phyloP scores from a whole-genome alignment of 768 basidiomycete genomes.

The Leccinum imitatum region DNA sequence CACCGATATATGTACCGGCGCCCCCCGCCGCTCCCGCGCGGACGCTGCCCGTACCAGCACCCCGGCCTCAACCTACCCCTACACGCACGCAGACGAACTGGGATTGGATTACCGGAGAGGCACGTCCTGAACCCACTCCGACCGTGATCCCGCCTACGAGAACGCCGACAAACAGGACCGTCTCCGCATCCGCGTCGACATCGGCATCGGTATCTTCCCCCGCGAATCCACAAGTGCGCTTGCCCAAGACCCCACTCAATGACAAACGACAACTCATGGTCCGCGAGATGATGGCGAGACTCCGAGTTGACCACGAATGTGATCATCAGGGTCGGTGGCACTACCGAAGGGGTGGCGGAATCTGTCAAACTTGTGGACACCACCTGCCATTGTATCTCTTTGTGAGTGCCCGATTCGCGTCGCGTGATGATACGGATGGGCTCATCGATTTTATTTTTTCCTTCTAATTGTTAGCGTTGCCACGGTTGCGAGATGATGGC shows the following conservation, averaged over 20 bases:
- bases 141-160: not conserved
- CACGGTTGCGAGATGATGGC: constrained; percentile 33
- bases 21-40: not conserved
- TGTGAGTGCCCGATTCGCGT: constrained; percentile 37
- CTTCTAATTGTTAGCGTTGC: constrained; percentile 29
- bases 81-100: constrained; percentile 5
- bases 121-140: not conserved
- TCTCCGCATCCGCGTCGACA: not conserved
- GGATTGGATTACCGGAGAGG: not conserved
- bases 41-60: not conserved
- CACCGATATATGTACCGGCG: not conserved
- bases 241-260: not conserved
- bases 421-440: not conserved
- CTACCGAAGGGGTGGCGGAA: constrained; percentile 41
- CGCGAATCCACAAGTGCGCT: not conserved
- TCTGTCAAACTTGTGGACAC: constrained; percentile 46
- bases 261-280: constrained; percentile 25
- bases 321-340: constrained; percentile 43
- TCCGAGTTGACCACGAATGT: constrained; percentile 59
- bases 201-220: not conserved
- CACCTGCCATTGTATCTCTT: constrained; percentile 45
- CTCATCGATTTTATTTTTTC: not conserved
- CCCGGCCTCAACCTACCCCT: not conserved
- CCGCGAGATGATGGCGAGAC: constrained; percentile 33
- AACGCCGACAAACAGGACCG: not conserved